Evolutionary conservation across 352 stramenopile genomes (phyloP), one percentile per base, ranked within the genome.

Genomic region (Aphanomyces cochlioides): DNA sequence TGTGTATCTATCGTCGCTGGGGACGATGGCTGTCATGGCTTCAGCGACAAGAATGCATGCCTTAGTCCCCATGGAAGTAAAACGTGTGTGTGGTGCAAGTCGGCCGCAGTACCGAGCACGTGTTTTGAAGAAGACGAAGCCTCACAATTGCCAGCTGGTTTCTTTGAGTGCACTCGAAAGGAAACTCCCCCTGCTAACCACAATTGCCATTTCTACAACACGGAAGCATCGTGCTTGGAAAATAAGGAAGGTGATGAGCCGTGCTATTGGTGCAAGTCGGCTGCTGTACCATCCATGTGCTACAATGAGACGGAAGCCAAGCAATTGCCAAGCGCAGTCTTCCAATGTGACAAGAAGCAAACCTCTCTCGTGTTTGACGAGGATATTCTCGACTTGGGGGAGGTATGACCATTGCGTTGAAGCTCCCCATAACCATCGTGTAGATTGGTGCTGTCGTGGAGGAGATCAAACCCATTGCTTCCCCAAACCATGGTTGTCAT

Each of bases 41-140:
- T 82, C 65, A 76, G 73, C 53, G 69, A 66, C 47, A 76, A 89
- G 63, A 78, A 86, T 36, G 58, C 53, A 69, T 93, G 85, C 40
- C 34, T 91, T 12, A 37, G 72, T 36, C 77, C 72, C 39, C 75
- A 88, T 66, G 50, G 37, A 10, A 34, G n/a, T n/a, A 58, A 4
- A 58, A 3, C 50, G 13, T 93, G 85, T 73, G 76, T 74, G 39
- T 93, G 85, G 85, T 93, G 85, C 74, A 72, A 80, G 69, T 90
- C 80, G 45, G 84, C 81, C 10, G 86, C 86, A 12, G 86, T 93
- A 45, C 83, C 79, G n/a, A 91, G 84, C 47, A 82, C 83, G 41
- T 93, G 86, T 72, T 92, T 90, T 77, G 87, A 77, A n/a, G 53
- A 76, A 12, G 78, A 89, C n/a, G 86, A 93, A 63, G 84, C 86